A percentile compares a stretch with the other conserved stretches of the same genome.
Conservation (phyloP, 257 asterid genomes). For the Rehmannia glutinosa region DNA sequence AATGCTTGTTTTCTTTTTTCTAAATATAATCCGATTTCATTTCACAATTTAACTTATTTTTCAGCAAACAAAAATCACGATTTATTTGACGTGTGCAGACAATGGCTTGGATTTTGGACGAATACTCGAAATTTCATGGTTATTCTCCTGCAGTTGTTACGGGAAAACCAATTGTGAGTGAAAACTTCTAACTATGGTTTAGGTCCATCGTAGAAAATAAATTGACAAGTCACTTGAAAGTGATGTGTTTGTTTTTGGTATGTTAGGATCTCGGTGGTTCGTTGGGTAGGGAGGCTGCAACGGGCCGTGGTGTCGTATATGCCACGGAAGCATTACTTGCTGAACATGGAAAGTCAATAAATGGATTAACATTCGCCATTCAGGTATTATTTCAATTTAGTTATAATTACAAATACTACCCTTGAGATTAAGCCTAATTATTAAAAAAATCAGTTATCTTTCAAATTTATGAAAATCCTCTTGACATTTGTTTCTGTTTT, state of each 20-base stretch:
- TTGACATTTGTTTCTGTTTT: background rate
- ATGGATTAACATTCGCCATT: conserved; percentile 57
- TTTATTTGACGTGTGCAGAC: conserved; percentile 51
- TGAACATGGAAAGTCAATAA: conserved; percentile 62
- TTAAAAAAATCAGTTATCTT: too few relatives aligned
- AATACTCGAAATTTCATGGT: conserved; percentile 97
- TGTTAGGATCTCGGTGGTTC: conserved; percentile 80
- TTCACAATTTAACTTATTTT: background rate
- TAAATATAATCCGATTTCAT: background rate
- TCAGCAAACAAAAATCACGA: background rate
- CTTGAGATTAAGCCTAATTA: background rate
- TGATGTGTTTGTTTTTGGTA: background rate
- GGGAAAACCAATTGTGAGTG: conserved; percentile 88
- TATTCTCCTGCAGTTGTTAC: conserved; percentile 96
- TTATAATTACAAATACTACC: background rate
- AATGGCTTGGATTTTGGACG: conserved; percentile 99
- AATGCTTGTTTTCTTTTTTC: background rate
- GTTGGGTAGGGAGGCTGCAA: conserved; percentile 76
- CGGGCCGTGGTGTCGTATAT: conserved; percentile 72
- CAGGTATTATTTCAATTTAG: conserved; percentile 35
- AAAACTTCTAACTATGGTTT: background rate
- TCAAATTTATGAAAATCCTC: too few relatives aligned
- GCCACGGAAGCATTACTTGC: conserved; percentile 66
- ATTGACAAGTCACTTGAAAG: background rate
- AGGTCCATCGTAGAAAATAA: background rate